Evolutionary conservation across 2,329 filamentous ascomycete species (phyloP), one percentile per base, ranked within the genome.

Genomic region (Bipolaris gigantea): DNA sequence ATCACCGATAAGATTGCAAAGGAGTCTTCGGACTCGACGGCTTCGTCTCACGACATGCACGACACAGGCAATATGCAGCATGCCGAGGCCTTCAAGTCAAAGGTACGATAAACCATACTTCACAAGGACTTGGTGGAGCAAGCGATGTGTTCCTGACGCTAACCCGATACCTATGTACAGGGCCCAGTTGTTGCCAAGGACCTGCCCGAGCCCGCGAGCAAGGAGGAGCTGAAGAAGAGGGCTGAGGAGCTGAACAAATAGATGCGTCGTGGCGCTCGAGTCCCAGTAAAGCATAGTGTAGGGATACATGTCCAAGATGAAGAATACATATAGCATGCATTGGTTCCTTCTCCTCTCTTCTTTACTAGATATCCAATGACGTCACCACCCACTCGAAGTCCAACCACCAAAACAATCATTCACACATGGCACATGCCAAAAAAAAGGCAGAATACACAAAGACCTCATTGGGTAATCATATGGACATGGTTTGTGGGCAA

Each of bases 211-310:
- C 72, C 76, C 5, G 77, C 71, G 44, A 77, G 73, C 65, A 80
- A 80, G 67, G 79, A 80, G 60, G 78, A 79, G 62, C 66, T 80
- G 38, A 79, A 76, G 76, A 78, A 77, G 72, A 71, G 79, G 58
- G 72, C 76, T n/a, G 77, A 77, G 59, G 79, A 80, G 71, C 55
- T 81, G 62, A 81, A 81, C 70, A 79, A 80, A 64, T 76, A 77
- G 19, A 16, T 19, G 19, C 9, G 25, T 40, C 3, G n/a, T 30
- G 27, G 10, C 27, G 19, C n/a, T 6, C 19, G 10, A 15, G 11
- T 40, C 18, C 11, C 6, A n/a, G n/a, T 13, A 7, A 3, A 25
- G n/a, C 15, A 15, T 19, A 15, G 10, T 40, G 25, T 10, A 15
- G 25, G 13, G 18, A 2, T 15, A 25, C 9, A 40, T 23, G n/a